Conservation (phyloP, 768 basidiomycete species). For the Vararia minispora region DNA sequence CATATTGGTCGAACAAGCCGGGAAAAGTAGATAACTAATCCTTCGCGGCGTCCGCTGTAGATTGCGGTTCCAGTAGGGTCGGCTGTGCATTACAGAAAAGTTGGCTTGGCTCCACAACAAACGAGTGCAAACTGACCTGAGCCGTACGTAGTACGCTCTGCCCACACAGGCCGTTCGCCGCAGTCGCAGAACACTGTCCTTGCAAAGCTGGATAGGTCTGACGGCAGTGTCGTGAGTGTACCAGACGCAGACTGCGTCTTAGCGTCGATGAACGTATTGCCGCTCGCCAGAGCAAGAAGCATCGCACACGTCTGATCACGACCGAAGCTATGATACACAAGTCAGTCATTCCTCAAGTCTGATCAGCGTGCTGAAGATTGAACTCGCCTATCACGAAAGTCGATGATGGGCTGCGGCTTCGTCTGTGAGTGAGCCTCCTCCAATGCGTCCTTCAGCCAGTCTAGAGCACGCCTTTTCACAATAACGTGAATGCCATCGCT, state of each 20-base stretch:
- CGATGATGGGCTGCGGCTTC: constrained; percentile 66
- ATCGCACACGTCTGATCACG: constrained; percentile 89
- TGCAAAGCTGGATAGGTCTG: constrained; percentile 60
- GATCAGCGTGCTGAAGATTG: neutral
- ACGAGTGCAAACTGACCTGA: constrained; percentile 33
- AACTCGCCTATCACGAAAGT: constrained; percentile 68
- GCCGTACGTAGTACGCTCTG: constrained; percentile 68
- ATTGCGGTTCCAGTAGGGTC: constrained; percentile 49
- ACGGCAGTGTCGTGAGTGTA: constrained; percentile 37
- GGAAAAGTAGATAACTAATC: constrained; percentile 77
- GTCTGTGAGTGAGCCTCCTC: constrained; percentile 74
- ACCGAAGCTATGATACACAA: constrained; percentile 56
- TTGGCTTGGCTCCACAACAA: neutral
- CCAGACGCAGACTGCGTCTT: constrained; percentile 34
- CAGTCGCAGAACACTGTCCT: constrained; percentile 83
- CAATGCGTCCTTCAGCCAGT: constrained; percentile 72
- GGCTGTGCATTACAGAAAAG: constrained; percentile 1
- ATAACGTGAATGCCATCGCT: constrained; percentile 80
- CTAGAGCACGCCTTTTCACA: constrained; percentile 71
- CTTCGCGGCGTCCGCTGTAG: constrained; percentile 85
- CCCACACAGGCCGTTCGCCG: constrained; percentile 75
- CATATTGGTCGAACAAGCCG: constrained; percentile 81
- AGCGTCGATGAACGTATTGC: constrained; percentile 67
- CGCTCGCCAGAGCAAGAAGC: constrained; percentile 77
- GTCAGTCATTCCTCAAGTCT: constrained; percentile 9